Base-by-base conservation (phyloP, 495 filamentous ascomycete species). In the Tetracladium marchalianum region DNA sequence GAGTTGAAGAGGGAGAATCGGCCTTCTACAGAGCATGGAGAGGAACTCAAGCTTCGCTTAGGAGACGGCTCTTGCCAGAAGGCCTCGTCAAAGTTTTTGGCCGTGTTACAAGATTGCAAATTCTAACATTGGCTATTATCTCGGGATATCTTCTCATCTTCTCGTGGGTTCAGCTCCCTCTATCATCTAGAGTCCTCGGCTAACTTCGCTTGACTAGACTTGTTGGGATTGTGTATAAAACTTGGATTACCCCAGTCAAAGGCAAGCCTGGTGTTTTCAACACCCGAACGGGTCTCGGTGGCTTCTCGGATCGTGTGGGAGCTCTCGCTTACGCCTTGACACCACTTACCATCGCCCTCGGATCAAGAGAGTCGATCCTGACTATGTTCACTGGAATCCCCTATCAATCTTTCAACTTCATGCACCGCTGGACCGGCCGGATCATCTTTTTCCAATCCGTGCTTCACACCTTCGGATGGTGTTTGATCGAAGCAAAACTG, bases 391-490 rank as follows among this genome's bases (percentile, higher is more conserved):
- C 78, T 0, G 80, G 82, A 5, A 60, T 84, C 4, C 78, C 81
- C 0, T 83, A 84, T 52, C 77, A 82, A 46, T 71, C 69, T 42
- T 84, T 84, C 65, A 76, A 81, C 62, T 84, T 84, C 59, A 63
- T 86, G 18, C 80, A 84, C 54, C 73, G 77, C 19, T 82, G 77
- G 78, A 59, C 72, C 1, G 80, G 81, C 0, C 74, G 76, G 35
- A 73, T 83, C 47, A 82, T 84, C 50, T 69, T 80, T 39, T 55
- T 76, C 0, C 79, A 82, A 45, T 67, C 69, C 11, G 61, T 71
- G 34, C 60, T 84, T 5, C 82, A 85, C 54, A 84, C 80, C 5
- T 63, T 83, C n/a, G 68, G 70, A 36, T 85, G 80, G 82, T 71
- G 68, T 11, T 59, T 85, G 19, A 63, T 84, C 41, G 76, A 82